A percentile compares a stretch with the other conserved stretches of the same genome.
Evolutionary conservation across 2,329 filamentous ascomycete species (phyloP).

Genomic region (Xylariales sp.): DNA sequence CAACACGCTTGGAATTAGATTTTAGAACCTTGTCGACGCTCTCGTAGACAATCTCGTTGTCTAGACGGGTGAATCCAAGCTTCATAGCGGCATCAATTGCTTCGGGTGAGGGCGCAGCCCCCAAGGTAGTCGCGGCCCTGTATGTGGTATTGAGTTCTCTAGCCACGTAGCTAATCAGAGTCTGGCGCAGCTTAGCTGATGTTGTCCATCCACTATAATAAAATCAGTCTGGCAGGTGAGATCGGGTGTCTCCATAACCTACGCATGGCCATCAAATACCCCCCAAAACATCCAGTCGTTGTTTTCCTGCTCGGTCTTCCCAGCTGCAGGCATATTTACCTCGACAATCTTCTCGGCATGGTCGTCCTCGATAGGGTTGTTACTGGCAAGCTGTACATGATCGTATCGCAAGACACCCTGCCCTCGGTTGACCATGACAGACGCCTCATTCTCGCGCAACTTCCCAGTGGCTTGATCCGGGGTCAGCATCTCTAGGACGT

Average conservation of each 20-base stretch:
- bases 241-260: conserved; percentile 30
- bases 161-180: conserved; percentile 86
- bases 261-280: conserved; percentile 96
- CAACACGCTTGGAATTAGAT: conserved; percentile 81
- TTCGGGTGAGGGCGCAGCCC: conserved; percentile 66
- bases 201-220: conserved; percentile 84
- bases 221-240: background rate
- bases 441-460: conserved; percentile 84
- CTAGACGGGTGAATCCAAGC: conserved; percentile 79
- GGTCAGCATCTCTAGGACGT: conserved; percentile 92
- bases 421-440: conserved; percentile 83
- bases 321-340: conserved; percentile 57
- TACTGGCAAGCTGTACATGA: conserved; percentile 88
- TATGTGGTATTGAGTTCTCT: conserved; percentile 91
- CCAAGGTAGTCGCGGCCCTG: conserved; percentile 60
- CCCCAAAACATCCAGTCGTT: conserved; percentile 99
- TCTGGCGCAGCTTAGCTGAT: conserved; percentile 89
- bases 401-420: conserved; percentile 93
- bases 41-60: conserved; percentile 91
- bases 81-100: conserved; percentile 91
- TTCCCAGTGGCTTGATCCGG: conserved; percentile 90
- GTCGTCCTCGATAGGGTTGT: conserved; percentile 97
- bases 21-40: conserved; percentile 89
- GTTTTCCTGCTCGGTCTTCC: conserved; percentile 40
- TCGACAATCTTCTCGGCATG: conserved; percentile 98